Percentiles rank a stretch among this genome's conserved stretches.
phyloP scores from a whole-genome alignment of 2,329 filamentous ascomycete genomes.

The Stagonosporopsis rhizophila region DNA sequence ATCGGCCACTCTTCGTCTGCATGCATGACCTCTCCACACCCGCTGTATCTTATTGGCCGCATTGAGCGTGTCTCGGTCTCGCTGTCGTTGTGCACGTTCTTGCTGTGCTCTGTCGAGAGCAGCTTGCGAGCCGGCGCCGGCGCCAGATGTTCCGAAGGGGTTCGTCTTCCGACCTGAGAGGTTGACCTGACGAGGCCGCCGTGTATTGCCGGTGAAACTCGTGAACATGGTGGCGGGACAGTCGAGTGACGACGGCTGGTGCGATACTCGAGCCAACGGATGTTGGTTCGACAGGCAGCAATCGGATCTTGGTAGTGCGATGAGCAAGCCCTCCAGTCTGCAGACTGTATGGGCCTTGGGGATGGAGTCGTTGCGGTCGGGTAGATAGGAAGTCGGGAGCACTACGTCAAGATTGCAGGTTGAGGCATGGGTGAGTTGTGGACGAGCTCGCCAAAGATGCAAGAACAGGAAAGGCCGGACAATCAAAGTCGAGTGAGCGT shows the following conservation, averaged over 20 bases:
- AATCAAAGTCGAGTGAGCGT: slow-evolving; percentile 5
- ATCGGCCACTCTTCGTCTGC: slow-evolving; percentile 65
- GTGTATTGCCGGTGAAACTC: slow-evolving; percentile 87
- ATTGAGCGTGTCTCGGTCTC: slow-evolving; percentile 77
- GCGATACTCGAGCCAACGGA: not conserved
- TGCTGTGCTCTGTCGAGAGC: slow-evolving; percentile 86
- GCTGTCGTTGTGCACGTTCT: slow-evolving; percentile 80
- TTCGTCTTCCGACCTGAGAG: slow-evolving; percentile 85
- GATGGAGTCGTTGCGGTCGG: not conserved
- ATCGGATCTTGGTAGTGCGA: not conserved
- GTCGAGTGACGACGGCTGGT: not conserved
- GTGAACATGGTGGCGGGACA: slow-evolving; percentile 73
- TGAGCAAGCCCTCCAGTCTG: slow-evolving; percentile 14
- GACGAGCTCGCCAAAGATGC: not conserved
- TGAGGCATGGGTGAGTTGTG: slow-evolving; percentile 1
- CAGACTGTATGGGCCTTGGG: slow-evolving; percentile 14
- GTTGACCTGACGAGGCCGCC: slow-evolving; percentile 89
- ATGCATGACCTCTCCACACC: slow-evolving; percentile 79
- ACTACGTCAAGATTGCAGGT: slow-evolving; percentile 11
- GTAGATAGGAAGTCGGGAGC: slow-evolving; percentile 9
- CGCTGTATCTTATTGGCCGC: slow-evolving; percentile 78
- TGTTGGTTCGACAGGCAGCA: too few relatives aligned
- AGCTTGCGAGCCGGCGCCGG: slow-evolving; percentile 71
- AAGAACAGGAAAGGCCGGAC: not conserved
- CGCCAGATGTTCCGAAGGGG: slow-evolving; percentile 74